A percentile compares a stretch with the other conserved stretches of the same genome.
Evolutionary conservation across 345 rosid species (phyloP).

Genomic region (Sonneratia alba): DNA sequence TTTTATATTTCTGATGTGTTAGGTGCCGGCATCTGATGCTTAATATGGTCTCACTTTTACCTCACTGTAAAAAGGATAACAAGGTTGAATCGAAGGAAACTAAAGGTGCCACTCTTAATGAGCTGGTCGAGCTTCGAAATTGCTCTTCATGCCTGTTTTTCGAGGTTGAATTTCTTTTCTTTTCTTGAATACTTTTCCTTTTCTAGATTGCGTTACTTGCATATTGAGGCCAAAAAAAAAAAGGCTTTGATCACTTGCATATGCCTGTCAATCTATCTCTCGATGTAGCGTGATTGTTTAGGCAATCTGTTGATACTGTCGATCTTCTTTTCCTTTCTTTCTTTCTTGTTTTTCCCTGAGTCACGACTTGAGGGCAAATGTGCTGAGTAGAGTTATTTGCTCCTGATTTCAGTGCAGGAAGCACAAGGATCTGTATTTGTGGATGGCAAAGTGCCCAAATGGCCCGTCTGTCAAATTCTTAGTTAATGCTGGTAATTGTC

Average conservation of each 20-base stretch:
- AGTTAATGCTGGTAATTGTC: slow-evolving; percentile 80
- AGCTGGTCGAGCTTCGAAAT: slow-evolving; percentile 79
- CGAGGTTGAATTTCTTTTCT: slow-evolving; percentile 39
- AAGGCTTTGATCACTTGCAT: background rate
- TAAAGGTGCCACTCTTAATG: slow-evolving; percentile 73
- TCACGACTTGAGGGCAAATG: background rate
- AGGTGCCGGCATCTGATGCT: slow-evolving; percentile 97
- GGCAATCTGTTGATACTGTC: background rate
- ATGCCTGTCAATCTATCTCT: background rate
- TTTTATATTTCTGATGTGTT: background rate
- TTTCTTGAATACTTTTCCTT: background rate
- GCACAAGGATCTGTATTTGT: slow-evolving; percentile 79
- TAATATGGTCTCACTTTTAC: slow-evolving; percentile 80
- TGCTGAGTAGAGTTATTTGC: background rate
- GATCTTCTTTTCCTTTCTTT: background rate
- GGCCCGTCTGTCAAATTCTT: slow-evolving; percentile 95
- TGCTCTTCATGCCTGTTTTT: slow-evolving; percentile 82
- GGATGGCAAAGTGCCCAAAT: slow-evolving; percentile 79
- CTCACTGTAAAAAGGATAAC: slow-evolving; percentile 93
- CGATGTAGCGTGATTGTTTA: background rate
- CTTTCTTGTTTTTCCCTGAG: too few relatives aligned
- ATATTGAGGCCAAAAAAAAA: too few relatives aligned
- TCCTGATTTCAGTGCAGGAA: slow-evolving; percentile 67
- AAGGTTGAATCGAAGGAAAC: slow-evolving; percentile 77
- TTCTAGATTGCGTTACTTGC: background rate